Percentiles rank a stretch among this genome's conserved stretches.
Evolutionary conservation across 2,329 filamentous ascomycete genomes (phyloP).

Genomic region (Calonectria ilicicola): DNA sequence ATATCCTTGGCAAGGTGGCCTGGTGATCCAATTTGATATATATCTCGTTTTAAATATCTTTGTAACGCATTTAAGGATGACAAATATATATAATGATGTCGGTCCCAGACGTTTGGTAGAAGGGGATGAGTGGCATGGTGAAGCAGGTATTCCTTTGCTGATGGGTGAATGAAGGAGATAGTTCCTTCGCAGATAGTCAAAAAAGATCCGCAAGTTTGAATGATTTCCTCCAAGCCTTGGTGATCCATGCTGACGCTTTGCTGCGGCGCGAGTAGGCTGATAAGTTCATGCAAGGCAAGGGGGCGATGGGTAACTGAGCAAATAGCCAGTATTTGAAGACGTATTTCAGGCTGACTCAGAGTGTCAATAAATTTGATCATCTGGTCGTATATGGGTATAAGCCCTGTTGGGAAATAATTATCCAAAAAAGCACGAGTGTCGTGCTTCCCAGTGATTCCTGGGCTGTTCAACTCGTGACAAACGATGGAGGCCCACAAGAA

Average conservation of each 20-base stretch:
- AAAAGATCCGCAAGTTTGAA: constrained; percentile 53
- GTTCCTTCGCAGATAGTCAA: constrained; percentile 45
- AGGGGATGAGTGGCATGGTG: constrained; percentile 39
- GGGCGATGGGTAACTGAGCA: constrained; percentile 49
- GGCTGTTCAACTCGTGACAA: constrained; percentile 27
- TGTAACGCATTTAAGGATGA: constrained; percentile 49
- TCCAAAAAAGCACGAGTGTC: constrained; percentile 33
- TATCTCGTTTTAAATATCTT: constrained; percentile 47
- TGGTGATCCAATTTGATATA: constrained; percentile 45
- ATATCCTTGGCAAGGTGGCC: constrained; percentile 25
- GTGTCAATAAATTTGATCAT: constrained; percentile 52
- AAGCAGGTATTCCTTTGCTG: constrained; percentile 57
- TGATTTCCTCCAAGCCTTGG: constrained; percentile 38
- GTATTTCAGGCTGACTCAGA: constrained; percentile 45
- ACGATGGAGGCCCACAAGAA: constrained; percentile 43
- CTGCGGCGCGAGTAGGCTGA: constrained; percentile 31
- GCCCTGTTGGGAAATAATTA: constrained; percentile 46
- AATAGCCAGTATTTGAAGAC: constrained; percentile 49
- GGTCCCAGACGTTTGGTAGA: constrained; percentile 42
- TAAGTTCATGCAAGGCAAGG: constrained; percentile 50
- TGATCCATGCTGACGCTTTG: constrained; percentile 22
- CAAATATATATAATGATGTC: constrained; percentile 49
- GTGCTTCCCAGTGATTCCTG: neutral
- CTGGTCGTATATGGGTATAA: constrained; percentile 49
- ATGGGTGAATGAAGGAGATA: constrained; percentile 55